Evolutionary conservation across 2,329 filamentous ascomycete genomes (phyloP), one percentile per base, ranked within the genome.

Genomic region (Penicillium rolfsii): DNA sequence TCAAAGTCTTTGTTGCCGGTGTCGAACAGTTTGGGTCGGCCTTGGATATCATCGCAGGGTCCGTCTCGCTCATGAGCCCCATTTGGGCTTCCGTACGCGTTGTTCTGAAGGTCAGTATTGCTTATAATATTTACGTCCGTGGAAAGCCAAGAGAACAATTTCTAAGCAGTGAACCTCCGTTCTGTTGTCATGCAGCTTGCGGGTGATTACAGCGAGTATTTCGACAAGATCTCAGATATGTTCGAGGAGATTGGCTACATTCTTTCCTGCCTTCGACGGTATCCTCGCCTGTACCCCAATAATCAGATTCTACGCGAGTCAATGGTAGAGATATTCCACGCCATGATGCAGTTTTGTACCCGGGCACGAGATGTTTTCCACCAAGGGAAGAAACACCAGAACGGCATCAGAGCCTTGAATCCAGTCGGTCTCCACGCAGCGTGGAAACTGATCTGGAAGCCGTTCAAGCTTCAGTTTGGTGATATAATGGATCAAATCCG

Each of bases 391-490:
- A 48, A 30, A 9, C 26, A 48, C 26, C 26, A 30, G 26, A 30
- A 16, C 16, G 45, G 26, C 14, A 48, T 30, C 26, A 48, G 45
- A 19, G 45, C 26, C 7, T 48, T 48, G 45, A 48, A 48, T 48
- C 45, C 45, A 5, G 45, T 48, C 45, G 45, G 45, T 16, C 45
- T 48, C 14, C 26, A 48, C 3, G 45, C 45, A 30, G 45, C 45
- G 16, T 48, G 45, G 45, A 48, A 48, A 48, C 45, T 48, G 1
- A 48, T 48, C 26, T 48, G 45, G 45, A 48, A 48, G 45, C 45
- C 45, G 14, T 30, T 48, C 14, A 48, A 48, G 45, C 45, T 48
- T 30, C 45, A 48, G 2, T 48, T 48, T 30, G 45, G 45, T n/a
- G 45, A 48, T 16, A 48, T 48, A 14, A 48, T 48, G 45, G 45